These are phyloP conservation scores for Xylariaceae sp. DNA, from an alignment of 2,329 filamentous ascomycete species.

Conservation along the genomic window DNA sequence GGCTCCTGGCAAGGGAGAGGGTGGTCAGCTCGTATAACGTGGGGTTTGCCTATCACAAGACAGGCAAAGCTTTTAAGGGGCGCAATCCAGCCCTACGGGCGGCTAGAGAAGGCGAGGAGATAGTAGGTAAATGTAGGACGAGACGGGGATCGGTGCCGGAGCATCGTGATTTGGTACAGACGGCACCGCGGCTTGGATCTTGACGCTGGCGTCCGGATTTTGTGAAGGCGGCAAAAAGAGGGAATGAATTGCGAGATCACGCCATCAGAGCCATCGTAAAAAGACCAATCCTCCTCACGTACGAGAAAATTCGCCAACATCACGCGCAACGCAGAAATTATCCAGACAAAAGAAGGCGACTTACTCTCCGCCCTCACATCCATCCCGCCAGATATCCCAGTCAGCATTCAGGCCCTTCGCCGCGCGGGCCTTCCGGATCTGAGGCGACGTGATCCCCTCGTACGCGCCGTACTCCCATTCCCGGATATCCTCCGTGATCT, in stretches of 20 bases:
- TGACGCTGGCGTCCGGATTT: background rate
- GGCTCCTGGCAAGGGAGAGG: conserved; percentile 44
- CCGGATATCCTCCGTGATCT: conserved; percentile 67
- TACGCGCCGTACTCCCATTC: conserved; percentile 90
- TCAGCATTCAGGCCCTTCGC: conserved; percentile 51
- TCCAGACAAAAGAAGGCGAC: conserved; percentile 24
- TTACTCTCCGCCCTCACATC: conserved; percentile 79
- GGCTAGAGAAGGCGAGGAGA: too few species aligned
- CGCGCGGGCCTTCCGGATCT: conserved; percentile 58
- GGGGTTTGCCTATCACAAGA: background rate
- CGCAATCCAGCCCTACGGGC: too few species aligned
- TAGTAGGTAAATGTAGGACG: too few species aligned
- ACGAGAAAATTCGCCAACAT: background rate
- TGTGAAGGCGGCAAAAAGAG: background rate
- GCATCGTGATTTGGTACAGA: too few species aligned
- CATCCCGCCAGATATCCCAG: conserved; percentile 91
- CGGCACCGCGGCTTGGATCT: too few species aligned
- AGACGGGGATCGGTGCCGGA: background rate
- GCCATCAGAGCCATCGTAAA: too few species aligned
- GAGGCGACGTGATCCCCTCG: conserved; percentile 69
- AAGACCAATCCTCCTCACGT: too few species aligned
- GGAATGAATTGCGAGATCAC: too few species aligned
- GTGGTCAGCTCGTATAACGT: conserved; percentile 1
- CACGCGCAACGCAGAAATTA: background rate
- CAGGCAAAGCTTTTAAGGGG: too few species aligned